Base-by-base conservation (phyloP, 768 basidiomycete species). In the Boletus reticuloceps region DNA sequence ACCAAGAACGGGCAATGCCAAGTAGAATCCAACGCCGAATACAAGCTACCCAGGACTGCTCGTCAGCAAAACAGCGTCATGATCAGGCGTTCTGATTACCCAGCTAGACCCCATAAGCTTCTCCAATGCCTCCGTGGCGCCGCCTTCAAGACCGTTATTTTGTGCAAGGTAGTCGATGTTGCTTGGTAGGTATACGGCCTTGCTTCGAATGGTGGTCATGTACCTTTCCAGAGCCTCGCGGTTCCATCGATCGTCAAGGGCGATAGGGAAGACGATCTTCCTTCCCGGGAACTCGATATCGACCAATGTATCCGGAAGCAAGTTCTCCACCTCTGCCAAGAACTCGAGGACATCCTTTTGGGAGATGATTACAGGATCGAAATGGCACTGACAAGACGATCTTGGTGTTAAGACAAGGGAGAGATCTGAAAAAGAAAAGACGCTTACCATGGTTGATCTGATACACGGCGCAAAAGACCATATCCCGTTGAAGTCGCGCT, bases 131-230 rank as follows among this genome's bases (percentile, higher is more conserved):
- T 81, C 82, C 17, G 68, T 64, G 2, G 74, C 59, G 6, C 74
- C 75, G 32, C 73, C 74, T 14, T 69, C 58, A 11, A 86, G 69
- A 0, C 84, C 84, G 58, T 86, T 87, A 42, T 85, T 86, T 38
- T 70, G 72, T 1, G 84, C 84, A 2, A 88, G 75, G 60, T 88
- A 88, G 38, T 85, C 81, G 36, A 87, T 70, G 59, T 89, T 88
- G 64, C 81, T 83, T 0, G 86, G 87, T 1, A 89, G 70, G 66
- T 88, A 89, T 1, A 81, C 82, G 0, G 86, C 85, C 47, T 77
- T 77, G 45, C 78, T 74, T 11, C 87, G 73, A 0, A 73, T 80
- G 0, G 79, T 77, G 8, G 66, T 69, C 79, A 81, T 84, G 64
- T 89, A 86, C 20, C 79, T 74, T 42, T 77, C 65, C 27, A 86